Percentiles rank a stretch among this genome's conserved stretches.
phyloP scores from a whole-genome alignment of 108 stramenopile species.

The Skeletonema marinoi region DNA sequence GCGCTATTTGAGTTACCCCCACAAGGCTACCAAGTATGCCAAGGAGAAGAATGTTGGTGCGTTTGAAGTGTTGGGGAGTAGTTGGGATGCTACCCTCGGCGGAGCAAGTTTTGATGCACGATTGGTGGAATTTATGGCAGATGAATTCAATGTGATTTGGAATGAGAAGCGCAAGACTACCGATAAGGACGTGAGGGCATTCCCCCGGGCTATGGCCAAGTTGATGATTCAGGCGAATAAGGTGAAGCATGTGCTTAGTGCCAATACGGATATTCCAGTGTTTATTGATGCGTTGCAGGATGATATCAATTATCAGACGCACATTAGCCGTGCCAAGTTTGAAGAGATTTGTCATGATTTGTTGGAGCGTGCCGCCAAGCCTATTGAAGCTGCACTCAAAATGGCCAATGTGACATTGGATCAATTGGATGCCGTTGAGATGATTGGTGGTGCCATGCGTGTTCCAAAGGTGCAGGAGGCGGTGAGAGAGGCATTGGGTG shows the following conservation, averaged over 20 bases:
- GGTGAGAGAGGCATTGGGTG: slow-evolving; percentile 50
- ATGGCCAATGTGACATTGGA: slow-evolving; percentile 83
- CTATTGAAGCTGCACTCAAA: slow-evolving; percentile 77
- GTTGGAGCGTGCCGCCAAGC: slow-evolving; percentile 78
- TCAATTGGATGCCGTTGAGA: slow-evolving; percentile 92
- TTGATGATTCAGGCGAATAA: slow-evolving; percentile 96
- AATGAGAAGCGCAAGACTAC: slow-evolving; percentile 54
- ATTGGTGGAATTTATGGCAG: slow-evolving; percentile 92
- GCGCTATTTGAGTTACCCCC: slow-evolving; percentile 68
- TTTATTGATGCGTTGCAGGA: slow-evolving; percentile 92
- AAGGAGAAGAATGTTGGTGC: slow-evolving; percentile 91
- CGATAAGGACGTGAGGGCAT: slow-evolving; percentile 79
- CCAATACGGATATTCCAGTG: slow-evolving; percentile 97
- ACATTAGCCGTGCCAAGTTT: slow-evolving; percentile 87
- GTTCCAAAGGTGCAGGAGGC: slow-evolving; percentile 94
- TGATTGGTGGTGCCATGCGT: slow-evolving; percentile 99
- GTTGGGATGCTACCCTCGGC: slow-evolving; percentile 94
- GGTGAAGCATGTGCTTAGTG: slow-evolving; percentile 96
- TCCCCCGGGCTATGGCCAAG: slow-evolving; percentile 94
- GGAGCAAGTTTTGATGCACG: slow-evolving; percentile 87
- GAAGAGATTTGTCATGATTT: slow-evolving; percentile 87
- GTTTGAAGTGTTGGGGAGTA: slow-evolving; percentile 91
- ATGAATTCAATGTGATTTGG: slow-evolving; percentile 93
- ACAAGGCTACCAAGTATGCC: slow-evolving; percentile 70
- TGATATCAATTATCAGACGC: slow-evolving; percentile 84